A percentile compares a stretch with the other conserved stretches of the same genome.
Conservation (phyloP, 768 basidiomycete species). For the Coprinellus aureogranulatus region DNA sequence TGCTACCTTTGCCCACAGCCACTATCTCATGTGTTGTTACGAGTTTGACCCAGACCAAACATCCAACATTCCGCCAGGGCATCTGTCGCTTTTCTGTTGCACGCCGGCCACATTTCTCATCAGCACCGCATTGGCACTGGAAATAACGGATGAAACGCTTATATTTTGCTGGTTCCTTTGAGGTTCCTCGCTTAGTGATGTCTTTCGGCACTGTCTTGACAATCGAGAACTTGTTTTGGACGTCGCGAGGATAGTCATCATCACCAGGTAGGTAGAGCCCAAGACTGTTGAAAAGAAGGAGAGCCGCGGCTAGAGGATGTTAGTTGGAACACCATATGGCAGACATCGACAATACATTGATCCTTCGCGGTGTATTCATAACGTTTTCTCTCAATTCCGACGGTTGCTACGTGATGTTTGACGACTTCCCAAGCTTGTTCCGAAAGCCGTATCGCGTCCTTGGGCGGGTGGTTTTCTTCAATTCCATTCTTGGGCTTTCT, state of each 20-base stretch:
- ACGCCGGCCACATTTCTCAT: slow-evolving; percentile 11
- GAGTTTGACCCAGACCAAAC: slow-evolving; percentile 16
- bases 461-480: background rate
- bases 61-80: slow-evolving; percentile 18
- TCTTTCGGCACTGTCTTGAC: background rate
- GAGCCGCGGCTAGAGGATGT: background rate
- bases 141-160: slow-evolving; percentile 1
- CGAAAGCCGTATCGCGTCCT: background rate
- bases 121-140: slow-evolving; percentile 18
- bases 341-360: background rate
- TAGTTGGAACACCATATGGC: background rate
- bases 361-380: background rate
- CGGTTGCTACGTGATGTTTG: background rate
- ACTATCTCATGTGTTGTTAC: slow-evolving; percentile 12
- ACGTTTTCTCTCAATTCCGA: background rate
- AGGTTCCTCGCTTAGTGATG: background rate
- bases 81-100: slow-evolving; percentile 15
- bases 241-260: background rate
- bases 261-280: background rate
- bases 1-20: background rate
- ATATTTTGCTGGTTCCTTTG: background rate
- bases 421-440: background rate
- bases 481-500: background rate
- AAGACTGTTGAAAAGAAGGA: background rate
- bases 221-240: slow-evolving; percentile 4